These are phyloP conservation scores for Sphagnum magellanicum DNA, from an alignment of 228 moss, liverwort and hornwort species.

Conservation along the genomic window DNA sequence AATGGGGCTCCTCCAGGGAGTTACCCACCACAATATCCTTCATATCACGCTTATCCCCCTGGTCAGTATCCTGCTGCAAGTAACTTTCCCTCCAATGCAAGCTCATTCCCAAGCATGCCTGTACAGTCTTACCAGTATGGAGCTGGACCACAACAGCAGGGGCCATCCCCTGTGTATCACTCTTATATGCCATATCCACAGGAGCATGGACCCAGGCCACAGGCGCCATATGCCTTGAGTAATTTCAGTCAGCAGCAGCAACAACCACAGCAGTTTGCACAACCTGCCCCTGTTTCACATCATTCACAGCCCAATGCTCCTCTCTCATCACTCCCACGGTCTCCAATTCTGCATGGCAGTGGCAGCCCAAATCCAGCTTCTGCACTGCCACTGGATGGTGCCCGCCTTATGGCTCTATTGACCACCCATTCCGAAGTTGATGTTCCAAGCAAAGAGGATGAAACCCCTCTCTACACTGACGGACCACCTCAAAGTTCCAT, in stretches of 20 bases:
- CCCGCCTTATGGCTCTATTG: conserved; percentile 93
- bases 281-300: conserved; percentile 32
- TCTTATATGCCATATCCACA: conserved; percentile 84
- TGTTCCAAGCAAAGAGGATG: conserved; percentile 53
- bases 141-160: conserved; percentile 57
- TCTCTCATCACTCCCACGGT: conserved; percentile 41
- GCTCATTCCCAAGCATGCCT: conserved; percentile 58
- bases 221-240: conserved; percentile 40
- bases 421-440: conserved; percentile 77
- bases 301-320: conserved; percentile 37
- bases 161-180: conserved; percentile 55
- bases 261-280: conserved; percentile 31
- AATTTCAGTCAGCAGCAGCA: conserved; percentile 46
- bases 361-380: conserved; percentile 56
- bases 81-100: conserved; percentile 55
- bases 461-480: conserved; percentile 24
- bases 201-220: conserved; percentile 72
- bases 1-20: conserved; percentile 31
- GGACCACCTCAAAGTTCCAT: conserved; percentile 33
- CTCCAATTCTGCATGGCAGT: conserved; percentile 42
- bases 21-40: conserved; percentile 45
- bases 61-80: conserved; percentile 52
- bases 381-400: conserved; percentile 78
- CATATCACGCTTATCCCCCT: conserved; percentile 40
- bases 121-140: conserved; percentile 56